Base-by-base conservation (phyloP, 192 early-diverging fungal genomes). In the Dissophora globulifera region DNA sequence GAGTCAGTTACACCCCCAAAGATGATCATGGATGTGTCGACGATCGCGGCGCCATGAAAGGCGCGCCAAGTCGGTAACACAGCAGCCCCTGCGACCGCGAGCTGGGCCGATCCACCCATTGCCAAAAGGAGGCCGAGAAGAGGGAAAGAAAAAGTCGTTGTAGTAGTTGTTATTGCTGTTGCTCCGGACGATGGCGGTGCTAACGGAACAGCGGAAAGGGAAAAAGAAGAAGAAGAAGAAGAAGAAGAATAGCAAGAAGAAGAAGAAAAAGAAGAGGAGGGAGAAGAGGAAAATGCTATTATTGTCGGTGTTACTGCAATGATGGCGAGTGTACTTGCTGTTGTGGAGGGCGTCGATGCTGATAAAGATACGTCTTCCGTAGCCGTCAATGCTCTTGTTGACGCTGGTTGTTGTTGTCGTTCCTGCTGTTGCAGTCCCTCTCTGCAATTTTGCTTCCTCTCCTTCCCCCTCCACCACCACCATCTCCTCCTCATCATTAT, bases 1-100 rank as follows among this genome's bases (percentile, higher is more conserved):
- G 69, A 25, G 50, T 83, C 76, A 13, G 74, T 78, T 3, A 60
- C 45, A 16, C 84, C 84, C 42, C 84, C 84, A 59, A 80, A 86
- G 15, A 86, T 31, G 57, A 86, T 64, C 60, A 86, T 79, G 29
- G 78, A 79, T 0, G 80, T 81, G 15, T 67, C 62, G 9, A 68
- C 56, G 16, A 79, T 69, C 3, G 67, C 66, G n/a, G 76, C 76
- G 32, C 67, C 66, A 22, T 79, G 76, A 41, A 68, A 68, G 41
- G 67, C 60, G 33, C 76, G 60, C 76, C 76, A 79, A 50, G 67
- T 55, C 17, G 72, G 72, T 25, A 45, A 38, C n/a, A 61, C 52
- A 32, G 45, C 58, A 7, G 55, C 56, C 29, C 12, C 38, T 7
- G 26, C 53, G 27, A 55, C 48, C 4, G 1, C 19, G 17, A 38